Evolutionary conservation across 1,284 basidiomycete species (phyloP).

Genomic region (Pseudozyma tsukubaensis): DNA sequence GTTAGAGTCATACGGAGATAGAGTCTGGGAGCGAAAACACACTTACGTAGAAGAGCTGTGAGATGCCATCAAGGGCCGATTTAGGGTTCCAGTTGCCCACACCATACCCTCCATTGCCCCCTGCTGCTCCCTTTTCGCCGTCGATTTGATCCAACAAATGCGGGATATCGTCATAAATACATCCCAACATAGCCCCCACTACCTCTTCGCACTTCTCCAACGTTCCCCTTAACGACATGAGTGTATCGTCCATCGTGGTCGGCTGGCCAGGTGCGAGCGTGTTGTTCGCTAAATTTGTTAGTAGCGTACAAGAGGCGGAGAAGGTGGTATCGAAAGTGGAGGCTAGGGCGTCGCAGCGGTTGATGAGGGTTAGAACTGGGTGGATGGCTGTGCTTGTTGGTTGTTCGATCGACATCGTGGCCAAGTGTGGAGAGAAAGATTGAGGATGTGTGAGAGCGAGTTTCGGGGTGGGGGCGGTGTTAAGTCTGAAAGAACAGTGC

Average conservation of each 20-base stretch:
- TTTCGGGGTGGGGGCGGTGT: too few relatives aligned
- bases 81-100: slow-evolving; percentile 54
- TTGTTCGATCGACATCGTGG: background rate
- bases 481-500: too few relatives aligned
- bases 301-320: slow-evolving; percentile 3
- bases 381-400: slow-evolving; percentile 8
- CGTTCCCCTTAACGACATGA: slow-evolving; percentile 18
- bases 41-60: slow-evolving; percentile 61
- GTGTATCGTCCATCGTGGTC: slow-evolving; percentile 12
- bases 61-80: slow-evolving; percentile 54
- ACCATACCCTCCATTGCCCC: too few relatives aligned
- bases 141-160: slow-evolving; percentile 57
- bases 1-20: too few relatives aligned
- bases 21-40: too few relatives aligned
- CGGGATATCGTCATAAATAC: slow-evolving; percentile 36
- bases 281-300: slow-evolving; percentile 6
- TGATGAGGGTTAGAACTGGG: slow-evolving; percentile 41
- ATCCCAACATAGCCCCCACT: slow-evolving; percentile 18
- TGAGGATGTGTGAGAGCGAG: too few relatives aligned
- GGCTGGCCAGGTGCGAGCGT: background rate
- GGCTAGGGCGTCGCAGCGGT: slow-evolving; percentile 36
- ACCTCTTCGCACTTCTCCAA: slow-evolving; percentile 26
- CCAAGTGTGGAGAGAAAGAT: too few relatives aligned
- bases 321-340: slow-evolving; percentile 29
- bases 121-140: background rate